Base-by-base conservation (phyloP, 345 rosid species). In the Balakata baccata region DNA sequence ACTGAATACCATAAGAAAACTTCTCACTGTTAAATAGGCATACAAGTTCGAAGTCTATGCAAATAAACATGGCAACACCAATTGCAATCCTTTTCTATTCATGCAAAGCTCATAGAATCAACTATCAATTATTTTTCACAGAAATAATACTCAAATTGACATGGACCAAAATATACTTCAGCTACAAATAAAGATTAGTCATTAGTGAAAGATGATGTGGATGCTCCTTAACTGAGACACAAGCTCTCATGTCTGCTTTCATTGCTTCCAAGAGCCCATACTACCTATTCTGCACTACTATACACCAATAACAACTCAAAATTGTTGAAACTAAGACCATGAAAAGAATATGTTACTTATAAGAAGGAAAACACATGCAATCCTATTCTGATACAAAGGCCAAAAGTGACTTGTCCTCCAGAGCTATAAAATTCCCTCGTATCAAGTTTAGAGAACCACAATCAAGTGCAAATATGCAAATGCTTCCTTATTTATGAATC, bases 31-130 rank as follows among this genome's bases (percentile, higher is more conserved):
- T 39, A 45, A 10, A 23, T 10, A 23, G 45, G 23, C 29, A 38
- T 12, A 58, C 39, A 53, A 66, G 16, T 67, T 61, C 74, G 59
- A 76, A 66, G 50, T 51, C 66, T 62, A 7, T 7, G 17, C 67
- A 74, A 50, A 66, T 74, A 54, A 74, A 50, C 73, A 49, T 62
- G 64, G 39, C 23, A 69, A 53, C 56, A 34, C 39, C 18, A n/a
- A 64, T 39, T 63, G 41, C 43, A 73, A 29, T 51, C 62, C 25
- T 70, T 70, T 29, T 45, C 34, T 17, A 61, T 49, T 64, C 39
- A 54, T 23, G 67, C 43, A 23, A 14, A 45, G 70, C 47, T n/a
- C 23, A 52, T 14, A 46, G 41, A 70, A 65, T 62, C 17, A 51
- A 71, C 49, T 23, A 34, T 29, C 12, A 58, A n/a, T 70, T 45